A percentile compares a stretch with the other conserved stretches of the same genome.
Evolutionary conservation across 345 rosid genomes (phyloP).

Genomic region (Gossypium ekmanianum): DNA sequence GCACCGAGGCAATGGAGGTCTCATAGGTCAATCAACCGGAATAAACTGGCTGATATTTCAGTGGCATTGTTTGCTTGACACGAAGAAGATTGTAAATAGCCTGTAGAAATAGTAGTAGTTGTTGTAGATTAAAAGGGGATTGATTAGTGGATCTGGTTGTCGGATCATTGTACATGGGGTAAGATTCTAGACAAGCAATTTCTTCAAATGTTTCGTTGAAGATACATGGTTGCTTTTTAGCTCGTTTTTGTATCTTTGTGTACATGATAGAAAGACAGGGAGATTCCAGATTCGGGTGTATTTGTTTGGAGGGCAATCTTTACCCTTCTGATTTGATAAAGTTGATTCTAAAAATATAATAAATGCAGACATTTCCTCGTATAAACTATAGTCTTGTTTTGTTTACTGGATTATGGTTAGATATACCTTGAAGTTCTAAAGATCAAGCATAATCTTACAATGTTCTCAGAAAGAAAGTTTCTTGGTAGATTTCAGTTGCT

Average conservation of each 20-base stretch:
- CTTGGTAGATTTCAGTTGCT: background rate
- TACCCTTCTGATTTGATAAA: slow-evolving; percentile 20
- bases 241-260: slow-evolving; percentile 26
- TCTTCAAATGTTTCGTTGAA: slow-evolving; percentile 36
- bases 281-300: background rate
- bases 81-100: slow-evolving; percentile 11
- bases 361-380: slow-evolving; percentile 2
- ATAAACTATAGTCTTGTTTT: background rate
- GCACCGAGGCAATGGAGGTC: slow-evolving; percentile 49
- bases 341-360: slow-evolving; percentile 9
- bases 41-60: slow-evolving; percentile 44
- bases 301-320: slow-evolving; percentile 20
- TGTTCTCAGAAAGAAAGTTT: background rate
- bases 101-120: slow-evolving; percentile 1
- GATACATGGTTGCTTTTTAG: slow-evolving; percentile 12
- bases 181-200: slow-evolving; percentile 24
- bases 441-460: background rate
- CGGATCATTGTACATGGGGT: slow-evolving; percentile 15
- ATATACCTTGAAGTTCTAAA: background rate
- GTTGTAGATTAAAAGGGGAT: slow-evolving; percentile 21
- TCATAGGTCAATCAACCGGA: slow-evolving; percentile 28
- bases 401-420: background rate
- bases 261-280: slow-evolving; percentile 17
- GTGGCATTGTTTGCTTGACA: slow-evolving; percentile 49
- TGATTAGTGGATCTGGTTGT: background rate